phyloP scores from a whole-genome alignment of 768 basidiomycete genomes.

The Xerocomellus chrysenteron region DNA sequence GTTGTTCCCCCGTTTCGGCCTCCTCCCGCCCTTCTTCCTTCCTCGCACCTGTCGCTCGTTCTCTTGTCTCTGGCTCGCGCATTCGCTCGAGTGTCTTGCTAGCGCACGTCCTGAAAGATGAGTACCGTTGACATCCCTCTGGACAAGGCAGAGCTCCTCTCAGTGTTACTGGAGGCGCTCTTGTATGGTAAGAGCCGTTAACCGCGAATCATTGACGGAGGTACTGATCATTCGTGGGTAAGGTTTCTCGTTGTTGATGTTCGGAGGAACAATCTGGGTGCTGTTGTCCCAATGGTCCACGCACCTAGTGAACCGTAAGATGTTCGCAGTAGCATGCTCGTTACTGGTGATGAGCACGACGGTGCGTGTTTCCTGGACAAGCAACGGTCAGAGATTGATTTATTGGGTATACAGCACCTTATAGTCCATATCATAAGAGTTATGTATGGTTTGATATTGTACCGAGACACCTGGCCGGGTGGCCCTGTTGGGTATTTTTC shows the following conservation, averaged over 20 bases:
- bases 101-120: background rate
- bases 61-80: too few relatives aligned
- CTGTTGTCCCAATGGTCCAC: background rate
- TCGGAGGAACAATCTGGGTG: background rate
- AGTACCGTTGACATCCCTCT: background rate
- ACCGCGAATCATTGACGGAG: background rate
- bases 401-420: background rate
- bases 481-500: background rate
- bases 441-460: background rate
- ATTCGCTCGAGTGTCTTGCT: background rate
- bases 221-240: background rate
- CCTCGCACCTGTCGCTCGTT: too few relatives aligned
- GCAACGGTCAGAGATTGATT: background rate
- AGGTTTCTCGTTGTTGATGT: constrained; percentile 4
- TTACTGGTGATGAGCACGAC: background rate
- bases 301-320: background rate
- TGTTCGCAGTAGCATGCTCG: background rate
- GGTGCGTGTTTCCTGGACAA: background rate
- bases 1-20: too few relatives aligned
- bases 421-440: background rate
- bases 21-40: too few relatives aligned
- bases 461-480: background rate
- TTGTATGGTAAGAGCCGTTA: background rate
- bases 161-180: background rate
- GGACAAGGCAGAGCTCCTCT: constrained; percentile 1